A percentile compares a stretch with the other conserved stretches of the same genome.
Evolutionary conservation across 306 rosid species (phyloP).

Genomic region (Cercis canadensis): DNA sequence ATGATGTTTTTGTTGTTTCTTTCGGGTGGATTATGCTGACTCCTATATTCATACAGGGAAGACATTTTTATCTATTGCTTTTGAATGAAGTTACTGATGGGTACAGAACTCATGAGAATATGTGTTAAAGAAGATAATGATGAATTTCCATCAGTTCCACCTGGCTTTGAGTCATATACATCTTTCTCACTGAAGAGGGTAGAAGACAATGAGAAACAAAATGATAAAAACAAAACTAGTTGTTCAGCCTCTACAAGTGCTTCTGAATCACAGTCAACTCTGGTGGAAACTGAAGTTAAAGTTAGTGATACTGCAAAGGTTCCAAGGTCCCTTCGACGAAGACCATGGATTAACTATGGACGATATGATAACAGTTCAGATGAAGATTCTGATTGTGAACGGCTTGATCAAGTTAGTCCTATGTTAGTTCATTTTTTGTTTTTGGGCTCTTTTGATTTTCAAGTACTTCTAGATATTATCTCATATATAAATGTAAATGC

Average conservation of each 20-base stretch:
- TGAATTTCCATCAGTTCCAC: slow-evolving; percentile 95
- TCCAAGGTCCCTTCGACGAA: slow-evolving; percentile 72
- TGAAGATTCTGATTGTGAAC: slow-evolving; percentile 72
- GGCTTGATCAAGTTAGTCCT: slow-evolving; percentile 70
- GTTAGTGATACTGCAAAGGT: slow-evolving; percentile 55
- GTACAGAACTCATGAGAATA: slow-evolving; percentile 85
- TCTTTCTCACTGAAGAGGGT: slow-evolving; percentile 65
- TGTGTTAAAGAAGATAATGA: slow-evolving; percentile 89
- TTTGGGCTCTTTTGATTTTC: slow-evolving; percentile 35
- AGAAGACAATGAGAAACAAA: slow-evolving; percentile 58
- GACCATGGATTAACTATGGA: slow-evolving; percentile 71
- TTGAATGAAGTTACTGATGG: slow-evolving; percentile 62
- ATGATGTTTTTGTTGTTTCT: slow-evolving; percentile 5
- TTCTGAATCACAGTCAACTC: slow-evolving; percentile 59
- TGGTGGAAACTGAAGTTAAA: slow-evolving; percentile 53
- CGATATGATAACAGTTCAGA: slow-evolving; percentile 54
- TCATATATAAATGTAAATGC: slow-evolving; percentile 51
- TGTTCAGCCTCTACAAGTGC: slow-evolving; percentile 55
- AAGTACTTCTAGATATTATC: slow-evolving; percentile 38
- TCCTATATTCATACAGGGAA: slow-evolving; percentile 39
- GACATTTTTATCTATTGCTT: slow-evolving; percentile 26
- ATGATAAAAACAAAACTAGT: slow-evolving; percentile 45
- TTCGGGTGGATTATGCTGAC: slow-evolving; percentile 26
- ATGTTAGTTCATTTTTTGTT: slow-evolving; percentile 30
- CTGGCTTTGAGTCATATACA: slow-evolving; percentile 91